Percentiles rank a stretch among this genome's conserved stretches.
These are phyloP conservation scores for Tolypocladium capitatum DNA, from an alignment of 2,329 filamentous ascomycete species.

Conservation along the genomic window DNA sequence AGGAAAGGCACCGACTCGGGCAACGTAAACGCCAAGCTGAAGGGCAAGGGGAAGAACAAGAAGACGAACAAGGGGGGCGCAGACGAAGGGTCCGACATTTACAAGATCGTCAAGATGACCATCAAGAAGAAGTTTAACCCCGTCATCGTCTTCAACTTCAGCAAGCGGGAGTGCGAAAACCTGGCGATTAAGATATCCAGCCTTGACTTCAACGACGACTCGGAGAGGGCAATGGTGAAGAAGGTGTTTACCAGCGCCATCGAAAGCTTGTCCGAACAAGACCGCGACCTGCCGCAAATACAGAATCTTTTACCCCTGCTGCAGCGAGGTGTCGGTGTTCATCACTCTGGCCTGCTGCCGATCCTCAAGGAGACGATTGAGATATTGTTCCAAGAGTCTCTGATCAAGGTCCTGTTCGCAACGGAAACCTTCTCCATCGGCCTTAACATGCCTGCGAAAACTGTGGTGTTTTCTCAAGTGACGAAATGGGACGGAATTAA, in stretches of 20 bases:
- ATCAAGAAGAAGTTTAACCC: constrained; percentile 96
- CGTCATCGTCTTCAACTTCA: constrained; percentile 98
- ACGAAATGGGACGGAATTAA: constrained; percentile 83
- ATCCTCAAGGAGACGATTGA: constrained; percentile 98
- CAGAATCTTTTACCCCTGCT: constrained; percentile 78
- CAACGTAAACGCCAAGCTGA: constrained; percentile 66
- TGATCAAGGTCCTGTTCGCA: constrained; percentile 96
- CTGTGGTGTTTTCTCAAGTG: constrained; percentile 95
- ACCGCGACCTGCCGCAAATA: constrained; percentile 80
- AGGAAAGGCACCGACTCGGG: constrained; percentile 75
- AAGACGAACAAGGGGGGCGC: constrained; percentile 81
- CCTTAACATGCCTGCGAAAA: constrained; percentile 98
- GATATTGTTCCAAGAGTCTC: constrained; percentile 93
- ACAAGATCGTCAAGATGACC: constrained; percentile 98
- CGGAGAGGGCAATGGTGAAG: constrained; percentile 84
- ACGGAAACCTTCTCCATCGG: constrained; percentile 99
- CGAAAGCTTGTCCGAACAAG: constrained; percentile 81
- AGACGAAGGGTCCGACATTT: constrained; percentile 62
- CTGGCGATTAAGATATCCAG: constrained; percentile 77
- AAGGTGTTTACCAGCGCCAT: constrained; percentile 93
- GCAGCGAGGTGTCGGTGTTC: constrained; percentile 85
- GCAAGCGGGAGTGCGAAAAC: constrained; percentile 90
- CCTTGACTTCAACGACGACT: constrained; percentile 90
- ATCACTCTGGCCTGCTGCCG: constrained; percentile 88
- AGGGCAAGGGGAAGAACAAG: constrained; percentile 85